Evolutionary conservation across 176 grass and related monocot species (phyloP), one percentile per base, ranked within the genome.

Genomic region (Dendrocalamus sinicus): DNA sequence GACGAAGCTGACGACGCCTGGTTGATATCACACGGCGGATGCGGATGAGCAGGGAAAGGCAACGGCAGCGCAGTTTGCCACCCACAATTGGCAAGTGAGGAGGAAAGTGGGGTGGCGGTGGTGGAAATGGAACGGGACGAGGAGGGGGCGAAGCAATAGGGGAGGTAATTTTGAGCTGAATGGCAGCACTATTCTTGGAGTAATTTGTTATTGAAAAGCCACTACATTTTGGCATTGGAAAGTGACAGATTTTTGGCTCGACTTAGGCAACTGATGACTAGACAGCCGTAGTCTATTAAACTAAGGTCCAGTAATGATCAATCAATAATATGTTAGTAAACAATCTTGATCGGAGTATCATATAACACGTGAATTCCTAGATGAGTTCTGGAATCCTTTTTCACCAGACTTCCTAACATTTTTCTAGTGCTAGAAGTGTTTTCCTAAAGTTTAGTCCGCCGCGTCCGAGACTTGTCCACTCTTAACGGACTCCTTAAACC

Each of bases 401-500:
- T 30, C 45, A 50, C n/a, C 11, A 3, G 70, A 17, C 43, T 50
- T 50, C 8, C n/a, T 16, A 26, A 28, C 7, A 50, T 20, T 73
- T 50, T 73, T 24, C 13, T 50, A 50, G 57, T 4, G 45, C n/a
- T 51, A 9, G 3, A 48, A 16, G 70, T 16, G 1, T 73, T 48
- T 50, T 16, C 28, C 7, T 71, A 12, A 46, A 59, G 45, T 32
- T 70, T 54, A 30, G 32, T n/a, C 4, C n/a, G 22, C 79, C 41
- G 9, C 66, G 47, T 52, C 66, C 37, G 37, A 77, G 40, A 13
- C 41, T 72, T 62, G 41, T 43, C 2, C 73, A 60, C 39, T 60
- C 19, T 12, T 32, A 32, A 61, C 2, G 45, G 60, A 84, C 76
- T 84, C 47, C 72, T 84, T 67, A 22, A 76, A 67, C 61, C 61